Conservation (phyloP, 768 basidiomycete species). For the Candolleomyces eurysporus region DNA sequence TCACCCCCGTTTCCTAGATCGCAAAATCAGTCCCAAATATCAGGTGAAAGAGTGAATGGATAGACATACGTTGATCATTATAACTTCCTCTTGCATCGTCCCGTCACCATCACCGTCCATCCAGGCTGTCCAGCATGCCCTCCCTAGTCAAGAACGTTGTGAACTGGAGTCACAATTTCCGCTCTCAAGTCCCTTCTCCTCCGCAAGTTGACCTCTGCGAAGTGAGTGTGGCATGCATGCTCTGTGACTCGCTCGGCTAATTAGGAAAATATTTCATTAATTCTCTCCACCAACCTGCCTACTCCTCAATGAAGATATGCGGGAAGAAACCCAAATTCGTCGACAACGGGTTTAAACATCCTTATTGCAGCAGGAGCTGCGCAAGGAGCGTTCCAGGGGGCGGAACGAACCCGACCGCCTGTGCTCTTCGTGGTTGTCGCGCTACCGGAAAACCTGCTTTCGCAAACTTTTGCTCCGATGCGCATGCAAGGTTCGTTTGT, state of each 20-base stretch:
- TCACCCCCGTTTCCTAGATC: constrained; percentile 8
- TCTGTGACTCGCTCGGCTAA: not conserved
- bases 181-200: constrained; percentile 22
- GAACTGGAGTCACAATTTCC: constrained; percentile 30
- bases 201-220: constrained; percentile 45
- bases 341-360: constrained; percentile 57
- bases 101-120: constrained; percentile 10
- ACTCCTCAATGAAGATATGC: constrained; percentile 41
- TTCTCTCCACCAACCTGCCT: not conserved
- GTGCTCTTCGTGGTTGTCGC: constrained; percentile 51
- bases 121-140: constrained; percentile 30
- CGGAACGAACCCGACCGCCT: constrained; percentile 33
- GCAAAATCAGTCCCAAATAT: constrained; percentile 4
- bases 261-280: constrained; percentile 10
- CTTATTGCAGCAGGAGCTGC: constrained; percentile 62
- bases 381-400: constrained; percentile 44
- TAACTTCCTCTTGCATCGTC: constrained; percentile 18
- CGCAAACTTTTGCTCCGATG: constrained; percentile 56
- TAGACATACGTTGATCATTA: constrained; percentile 5
- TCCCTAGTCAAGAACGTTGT: constrained; percentile 41
- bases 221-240: constrained; percentile 24
- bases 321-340: constrained; percentile 59
- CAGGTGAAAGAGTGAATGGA: not conserved
- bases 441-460: constrained; percentile 48
- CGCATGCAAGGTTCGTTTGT: constrained; percentile 50